phyloP scores from a whole-genome alignment of 2,329 filamentous ascomycete species.

The Penicillium sp. region DNA sequence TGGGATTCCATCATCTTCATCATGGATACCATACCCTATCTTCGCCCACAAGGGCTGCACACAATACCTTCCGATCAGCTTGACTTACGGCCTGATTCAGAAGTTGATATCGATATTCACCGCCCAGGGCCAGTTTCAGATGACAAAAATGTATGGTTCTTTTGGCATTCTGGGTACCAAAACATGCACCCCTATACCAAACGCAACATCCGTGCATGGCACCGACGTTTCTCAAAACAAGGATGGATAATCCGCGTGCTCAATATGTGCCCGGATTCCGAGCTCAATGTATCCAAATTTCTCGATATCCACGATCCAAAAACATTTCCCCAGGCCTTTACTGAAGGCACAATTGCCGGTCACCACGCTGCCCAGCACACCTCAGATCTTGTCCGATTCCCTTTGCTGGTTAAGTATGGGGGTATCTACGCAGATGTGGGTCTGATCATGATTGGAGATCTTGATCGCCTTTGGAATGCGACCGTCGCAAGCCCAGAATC shows the following conservation, averaged over 20 bases:
- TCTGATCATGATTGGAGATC: slow-evolving; percentile 60
- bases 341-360: slow-evolving; percentile 54
- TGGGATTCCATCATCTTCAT: neutral
- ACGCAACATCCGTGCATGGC: slow-evolving; percentile 59
- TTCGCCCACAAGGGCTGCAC: neutral
- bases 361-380: slow-evolving; percentile 58
- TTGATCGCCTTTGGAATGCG: slow-evolving; percentile 58
- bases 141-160: slow-evolving; percentile 63
- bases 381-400: slow-evolving; percentile 63
- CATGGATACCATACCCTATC: neutral
- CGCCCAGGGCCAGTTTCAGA: neutral
- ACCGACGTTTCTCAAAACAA: slow-evolving; percentile 55
- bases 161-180: slow-evolving; percentile 59
- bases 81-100: neutral
- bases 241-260: slow-evolving; percentile 61
- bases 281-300: slow-evolving; percentile 55
- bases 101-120: neutral
- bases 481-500: slow-evolving; percentile 54
- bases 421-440: slow-evolving; percentile 64
- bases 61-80: neutral
- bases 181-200: slow-evolving; percentile 57
- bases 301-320: slow-evolving; percentile 50
- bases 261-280: slow-evolving; percentile 50
- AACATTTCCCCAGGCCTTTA: slow-evolving; percentile 56
- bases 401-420: slow-evolving; percentile 60